These are phyloP conservation scores for Fusarium anthophilum DNA, from an alignment of 2,329 filamentous ascomycete genomes.

Conservation along the genomic window DNA sequence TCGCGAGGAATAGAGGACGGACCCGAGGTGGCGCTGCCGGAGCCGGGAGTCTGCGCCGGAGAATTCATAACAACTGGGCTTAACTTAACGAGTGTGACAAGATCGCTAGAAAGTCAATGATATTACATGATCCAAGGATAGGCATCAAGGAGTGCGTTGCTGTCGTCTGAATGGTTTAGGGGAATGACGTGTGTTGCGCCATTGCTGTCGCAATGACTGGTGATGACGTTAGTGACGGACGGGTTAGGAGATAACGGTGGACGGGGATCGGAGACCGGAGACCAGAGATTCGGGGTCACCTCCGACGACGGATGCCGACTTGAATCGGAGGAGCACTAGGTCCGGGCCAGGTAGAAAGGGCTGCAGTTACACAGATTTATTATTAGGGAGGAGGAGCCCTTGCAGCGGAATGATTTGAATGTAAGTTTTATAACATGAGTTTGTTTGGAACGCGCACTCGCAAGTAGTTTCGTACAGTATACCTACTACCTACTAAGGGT, in stretches of 20 bases:
- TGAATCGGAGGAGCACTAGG: not conserved
- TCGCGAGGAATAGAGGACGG: conserved; percentile 7
- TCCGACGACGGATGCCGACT: not conserved
- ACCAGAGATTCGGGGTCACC: not conserved
- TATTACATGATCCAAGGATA: not conserved
- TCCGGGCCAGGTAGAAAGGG: not conserved
- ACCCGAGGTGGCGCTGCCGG: conserved; percentile 14
- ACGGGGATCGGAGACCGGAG: conserved; percentile 16
- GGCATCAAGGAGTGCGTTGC: not conserved
- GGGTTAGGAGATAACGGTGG: conserved; percentile 7
- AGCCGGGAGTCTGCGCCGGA: not conserved
- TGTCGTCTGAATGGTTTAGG: not conserved
- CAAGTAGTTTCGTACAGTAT: not conserved
- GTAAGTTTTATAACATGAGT: not conserved
- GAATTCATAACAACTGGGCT: conserved; percentile 11
- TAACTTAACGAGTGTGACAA: not conserved
- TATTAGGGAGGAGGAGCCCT: not conserved
- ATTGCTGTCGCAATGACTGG: conserved; percentile 8
- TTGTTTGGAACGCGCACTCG: not conserved
- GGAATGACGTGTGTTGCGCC: not conserved
- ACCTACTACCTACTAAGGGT: not conserved
- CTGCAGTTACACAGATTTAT: not conserved
- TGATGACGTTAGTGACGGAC: conserved; percentile 27
- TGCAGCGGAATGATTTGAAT: not conserved
- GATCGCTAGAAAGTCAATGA: not conserved